These are phyloP conservation scores for Athelia psychrophila DNA, from an alignment of 1,284 basidiomycete genomes.

Conservation along the genomic window DNA sequence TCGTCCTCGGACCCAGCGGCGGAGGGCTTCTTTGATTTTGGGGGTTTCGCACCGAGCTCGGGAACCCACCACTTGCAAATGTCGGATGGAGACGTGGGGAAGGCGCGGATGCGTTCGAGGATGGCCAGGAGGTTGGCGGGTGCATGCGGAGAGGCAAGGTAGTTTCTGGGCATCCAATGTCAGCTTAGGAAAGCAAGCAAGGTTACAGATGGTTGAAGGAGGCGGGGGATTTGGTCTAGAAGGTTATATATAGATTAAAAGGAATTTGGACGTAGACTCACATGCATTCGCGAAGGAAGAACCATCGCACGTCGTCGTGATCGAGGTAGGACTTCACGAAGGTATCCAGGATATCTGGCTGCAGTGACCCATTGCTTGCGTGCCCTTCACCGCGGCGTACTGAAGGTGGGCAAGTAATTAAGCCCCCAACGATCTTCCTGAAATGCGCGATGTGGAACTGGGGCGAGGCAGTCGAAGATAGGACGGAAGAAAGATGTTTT, in stretches of 20 bases:
- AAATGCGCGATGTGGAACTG: constrained; percentile 75
- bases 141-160: constrained; percentile 38
- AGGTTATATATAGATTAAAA: too few species aligned
- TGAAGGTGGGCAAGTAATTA: constrained; percentile 64
- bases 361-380: constrained; percentile 33
- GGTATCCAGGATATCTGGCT: constrained; percentile 57
- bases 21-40: constrained; percentile 44
- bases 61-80: constrained; percentile 87
- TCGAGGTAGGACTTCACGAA: constrained; percentile 71
- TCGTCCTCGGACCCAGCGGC: constrained; percentile 36
- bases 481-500: constrained; percentile 70
- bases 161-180: constrained; percentile 6
- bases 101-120: constrained; percentile 77
- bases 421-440: constrained; percentile 56
- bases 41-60: constrained; percentile 61
- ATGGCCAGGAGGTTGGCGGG: constrained; percentile 71
- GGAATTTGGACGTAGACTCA: constrained; percentile 33
- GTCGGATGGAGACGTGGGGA: constrained; percentile 76
- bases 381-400: constrained; percentile 24
- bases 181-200: constrained; percentile 21
- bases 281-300: constrained; percentile 86
- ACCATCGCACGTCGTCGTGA: constrained; percentile 91
- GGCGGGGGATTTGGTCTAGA: background rate
- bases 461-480: constrained; percentile 38
- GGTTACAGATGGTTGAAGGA: constrained; percentile 14